A percentile compares a stretch with the other conserved stretches of the same genome.
These are phyloP conservation scores for Bremia lactucae DNA, from an alignment of 352 stramenopile species.

Conservation along the genomic window DNA sequence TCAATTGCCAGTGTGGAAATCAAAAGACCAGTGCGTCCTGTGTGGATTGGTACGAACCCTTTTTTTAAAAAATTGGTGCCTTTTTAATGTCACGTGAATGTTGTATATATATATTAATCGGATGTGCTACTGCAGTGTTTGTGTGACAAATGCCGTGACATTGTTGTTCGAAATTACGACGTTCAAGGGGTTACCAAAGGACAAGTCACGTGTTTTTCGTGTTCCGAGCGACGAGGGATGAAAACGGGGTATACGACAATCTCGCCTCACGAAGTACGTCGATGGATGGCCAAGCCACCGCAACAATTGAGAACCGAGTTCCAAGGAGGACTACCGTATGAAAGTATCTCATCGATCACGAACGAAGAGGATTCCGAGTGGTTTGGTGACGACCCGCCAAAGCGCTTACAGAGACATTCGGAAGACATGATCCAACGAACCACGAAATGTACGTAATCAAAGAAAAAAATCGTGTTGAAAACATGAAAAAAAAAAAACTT, in stretches of 20 bases:
- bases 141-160: constrained; percentile 55
- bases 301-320: too few species aligned
- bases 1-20: constrained; percentile 43
- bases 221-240: constrained; percentile 33
- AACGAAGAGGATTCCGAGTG: constrained; percentile 9
- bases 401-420: not conserved
- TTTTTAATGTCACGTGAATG: not conserved
- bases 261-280: too few species aligned
- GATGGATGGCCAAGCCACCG: too few species aligned
- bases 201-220: constrained; percentile 46
- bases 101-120: not conserved
- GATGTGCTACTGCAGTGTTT: constrained; percentile 33
- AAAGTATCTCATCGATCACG: constrained; percentile 12
- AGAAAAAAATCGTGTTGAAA: not conserved
- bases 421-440: too few species aligned
- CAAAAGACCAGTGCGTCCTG: constrained; percentile 45
- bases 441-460: constrained; percentile 16
- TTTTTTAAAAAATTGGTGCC: too few species aligned
- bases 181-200: constrained; percentile 26
- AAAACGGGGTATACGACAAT: constrained; percentile 8
- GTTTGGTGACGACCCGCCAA: constrained; percentile 14
- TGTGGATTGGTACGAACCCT: constrained; percentile 59
- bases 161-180: constrained; percentile 49
- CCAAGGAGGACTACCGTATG: constrained; percentile 8
- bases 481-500: too few species aligned